These are phyloP conservation scores for Hymenoscyphus fructigenus DNA, from an alignment of 2,329 filamentous ascomycete genomes.

Conservation along the genomic window DNA sequence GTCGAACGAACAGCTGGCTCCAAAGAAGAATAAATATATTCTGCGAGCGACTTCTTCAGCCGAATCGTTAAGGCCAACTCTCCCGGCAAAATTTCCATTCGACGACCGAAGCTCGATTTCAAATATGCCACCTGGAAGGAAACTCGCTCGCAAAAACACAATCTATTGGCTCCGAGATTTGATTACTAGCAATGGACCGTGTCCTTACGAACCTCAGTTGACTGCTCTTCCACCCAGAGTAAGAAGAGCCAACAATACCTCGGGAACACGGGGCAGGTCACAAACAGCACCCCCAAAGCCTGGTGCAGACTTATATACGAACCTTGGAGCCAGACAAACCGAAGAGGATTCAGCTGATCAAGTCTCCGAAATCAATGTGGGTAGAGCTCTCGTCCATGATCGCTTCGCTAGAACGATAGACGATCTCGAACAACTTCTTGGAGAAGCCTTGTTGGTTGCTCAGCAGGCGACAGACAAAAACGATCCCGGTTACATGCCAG, in stretches of 20 bases:
- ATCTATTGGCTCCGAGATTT: conserved; percentile 34
- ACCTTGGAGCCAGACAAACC: conserved; percentile 10
- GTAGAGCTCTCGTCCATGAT: conserved; percentile 21
- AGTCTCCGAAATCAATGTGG: background rate
- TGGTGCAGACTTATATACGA: conserved; percentile 19
- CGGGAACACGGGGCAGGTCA: conserved; percentile 14
- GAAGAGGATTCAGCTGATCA: conserved; percentile 13
- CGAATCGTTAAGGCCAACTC: conserved; percentile 14
- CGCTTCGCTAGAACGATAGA: conserved; percentile 38
- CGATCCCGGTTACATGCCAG: conserved; percentile 22
- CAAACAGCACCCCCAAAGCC: conserved; percentile 18
- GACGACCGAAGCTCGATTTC: conserved; percentile 13
- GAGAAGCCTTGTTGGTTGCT: conserved; percentile 40
- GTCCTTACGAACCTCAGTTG: conserved; percentile 30
- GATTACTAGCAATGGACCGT: conserved; percentile 24
- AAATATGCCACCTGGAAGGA: conserved; percentile 16
- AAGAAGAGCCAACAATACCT: conserved; percentile 15
- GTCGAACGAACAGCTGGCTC: conserved; percentile 14
- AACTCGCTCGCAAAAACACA: conserved; percentile 23
- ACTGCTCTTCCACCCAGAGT: conserved; percentile 32
- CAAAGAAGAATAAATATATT: conserved; percentile 4
- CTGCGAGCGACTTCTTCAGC: conserved; percentile 24
- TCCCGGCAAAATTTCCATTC: background rate
- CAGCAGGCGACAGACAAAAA: conserved; percentile 35
- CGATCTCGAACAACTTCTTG: conserved; percentile 38